Base-by-base conservation (phyloP, 495 filamentous ascomycete genomes). In the Penicillium cataractarum region DNA sequence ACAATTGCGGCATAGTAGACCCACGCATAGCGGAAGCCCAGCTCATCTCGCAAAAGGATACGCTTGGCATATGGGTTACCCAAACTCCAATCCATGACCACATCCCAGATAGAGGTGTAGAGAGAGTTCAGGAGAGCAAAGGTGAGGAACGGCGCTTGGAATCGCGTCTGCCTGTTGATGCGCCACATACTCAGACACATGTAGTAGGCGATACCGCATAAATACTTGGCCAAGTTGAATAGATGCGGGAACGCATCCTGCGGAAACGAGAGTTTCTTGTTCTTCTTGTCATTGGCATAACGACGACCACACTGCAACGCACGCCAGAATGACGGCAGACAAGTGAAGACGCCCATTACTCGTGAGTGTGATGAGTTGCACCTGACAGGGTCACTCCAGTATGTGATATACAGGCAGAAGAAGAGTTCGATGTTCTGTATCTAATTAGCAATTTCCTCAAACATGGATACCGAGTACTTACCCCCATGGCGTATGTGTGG, bases 21-120 rank as follows among this genome's bases (percentile, higher is more conserved):
- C 87, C 89, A 93, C 3, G 83, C 78, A 6, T 78, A 79, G 64
- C 92, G 92, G 72, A 91, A 90, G 1, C 88, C 92, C 0, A 93
- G 83, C n/a, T 87, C 86, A 42, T 91, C 83, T n/a, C 95, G 87
- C 19, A 99, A 84, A 54, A 92, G 86, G 0, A 80, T 83, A 57
- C 89, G 81, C 39, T 82, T 78, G 3, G 91, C 83, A 53, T 90
- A 86, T 1, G 89, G 84, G 64, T 97, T 92, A 9, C 91, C 82
- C 17, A 97, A 80, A 79, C 83, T 93, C 88, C 93, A 98, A 75
- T 99, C 95, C 90, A 97, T 97, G 59, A 89, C 85, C n/a, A 99
- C 68, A 67, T 99, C 95, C 95, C 95, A 99, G n/a, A 97, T 82
- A 1, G 88, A 90, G 71, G 83, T 88, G 71, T 97, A 97, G 15